phyloP scores from a whole-genome alignment of 306 rosid species.

The Sechiopsis laciniata region DNA sequence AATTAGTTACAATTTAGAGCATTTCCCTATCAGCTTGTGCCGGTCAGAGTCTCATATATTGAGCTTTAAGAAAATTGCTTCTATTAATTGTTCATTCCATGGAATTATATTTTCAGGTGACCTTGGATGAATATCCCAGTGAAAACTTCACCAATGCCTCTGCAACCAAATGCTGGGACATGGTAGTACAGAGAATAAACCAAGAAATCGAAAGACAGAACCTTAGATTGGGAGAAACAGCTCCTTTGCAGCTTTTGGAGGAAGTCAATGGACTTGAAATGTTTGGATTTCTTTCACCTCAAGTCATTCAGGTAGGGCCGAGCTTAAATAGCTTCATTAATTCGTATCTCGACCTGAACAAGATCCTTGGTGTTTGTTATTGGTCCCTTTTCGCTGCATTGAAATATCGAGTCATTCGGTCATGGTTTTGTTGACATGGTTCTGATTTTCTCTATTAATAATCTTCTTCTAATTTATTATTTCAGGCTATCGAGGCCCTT shows the following conservation, averaged over 20 bases:
- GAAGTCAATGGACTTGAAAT: conserved; percentile 55
- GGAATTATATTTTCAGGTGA: conserved; percentile 51
- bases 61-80: neutral
- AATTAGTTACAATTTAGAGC: neutral
- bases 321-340: neutral
- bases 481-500: conserved; percentile 68
- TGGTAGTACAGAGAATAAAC: conserved; percentile 48
- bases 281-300: conserved; percentile 73
- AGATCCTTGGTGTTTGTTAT: neutral
- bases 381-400: neutral
- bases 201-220: conserved; percentile 38
- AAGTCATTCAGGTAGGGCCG: conserved; percentile 47
- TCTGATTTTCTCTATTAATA: conserved; percentile 1
- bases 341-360: neutral
- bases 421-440: conserved; percentile 19
- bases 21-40: neutral
- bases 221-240: conserved; percentile 36
- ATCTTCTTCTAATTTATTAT: conserved; percentile 23
- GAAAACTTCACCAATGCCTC: conserved; percentile 48
- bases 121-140: conserved; percentile 53
- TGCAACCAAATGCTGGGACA: conserved; percentile 72
- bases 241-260: conserved; percentile 40
- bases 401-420: neutral
- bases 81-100: neutral
- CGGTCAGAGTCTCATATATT: neutral